Evolutionary conservation across 2,329 filamentous ascomycete genomes (phyloP).

Genomic region (Nemania sp.): DNA sequence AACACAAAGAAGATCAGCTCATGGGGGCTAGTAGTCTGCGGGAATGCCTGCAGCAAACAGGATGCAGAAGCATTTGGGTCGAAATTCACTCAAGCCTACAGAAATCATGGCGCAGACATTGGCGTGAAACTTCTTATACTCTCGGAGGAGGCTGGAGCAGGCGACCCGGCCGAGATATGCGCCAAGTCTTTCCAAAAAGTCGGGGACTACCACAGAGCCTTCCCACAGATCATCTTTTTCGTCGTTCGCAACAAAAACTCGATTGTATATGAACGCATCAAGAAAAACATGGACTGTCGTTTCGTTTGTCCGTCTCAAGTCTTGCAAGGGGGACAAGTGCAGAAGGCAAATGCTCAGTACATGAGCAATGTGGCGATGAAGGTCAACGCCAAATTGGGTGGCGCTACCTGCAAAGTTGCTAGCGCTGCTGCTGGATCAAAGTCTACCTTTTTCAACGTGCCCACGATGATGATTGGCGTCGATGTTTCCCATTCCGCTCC

Average conservation of each 20-base stretch:
- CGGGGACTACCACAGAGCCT: constrained; percentile 54
- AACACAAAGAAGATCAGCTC: constrained; percentile 65
- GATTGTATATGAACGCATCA: constrained; percentile 78
- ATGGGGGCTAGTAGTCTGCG: constrained; percentile 76
- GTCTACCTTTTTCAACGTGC: constrained; percentile 48
- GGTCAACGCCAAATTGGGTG: constrained; percentile 93
- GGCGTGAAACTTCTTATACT: constrained; percentile 41
- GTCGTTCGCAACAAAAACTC: constrained; percentile 73
- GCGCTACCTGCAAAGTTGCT: constrained; percentile 63
- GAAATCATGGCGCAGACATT: constrained; percentile 54
- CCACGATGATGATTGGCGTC: constrained; percentile 84
- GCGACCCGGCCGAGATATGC: constrained; percentile 57
- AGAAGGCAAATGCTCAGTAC: constrained; percentile 76
- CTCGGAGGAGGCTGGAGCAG: constrained; percentile 40
- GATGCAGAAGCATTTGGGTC: constrained; percentile 62
- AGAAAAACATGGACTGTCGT: constrained; percentile 85
- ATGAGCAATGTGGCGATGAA: constrained; percentile 96
- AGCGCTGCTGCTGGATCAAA: constrained; percentile 42
- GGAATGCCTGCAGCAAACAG: constrained; percentile 54
- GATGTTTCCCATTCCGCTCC: constrained; percentile 86
- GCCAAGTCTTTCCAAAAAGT: constrained; percentile 58
- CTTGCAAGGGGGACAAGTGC: constrained; percentile 70
- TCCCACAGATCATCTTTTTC: constrained; percentile 79
- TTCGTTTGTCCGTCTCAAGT: constrained; percentile 85
- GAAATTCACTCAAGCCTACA: constrained; percentile 50